Evolutionary conservation across 2,329 filamentous ascomycete species (phyloP), one percentile per base, ranked within the genome.

Genomic region (Colletotrichum magnum): DNA sequence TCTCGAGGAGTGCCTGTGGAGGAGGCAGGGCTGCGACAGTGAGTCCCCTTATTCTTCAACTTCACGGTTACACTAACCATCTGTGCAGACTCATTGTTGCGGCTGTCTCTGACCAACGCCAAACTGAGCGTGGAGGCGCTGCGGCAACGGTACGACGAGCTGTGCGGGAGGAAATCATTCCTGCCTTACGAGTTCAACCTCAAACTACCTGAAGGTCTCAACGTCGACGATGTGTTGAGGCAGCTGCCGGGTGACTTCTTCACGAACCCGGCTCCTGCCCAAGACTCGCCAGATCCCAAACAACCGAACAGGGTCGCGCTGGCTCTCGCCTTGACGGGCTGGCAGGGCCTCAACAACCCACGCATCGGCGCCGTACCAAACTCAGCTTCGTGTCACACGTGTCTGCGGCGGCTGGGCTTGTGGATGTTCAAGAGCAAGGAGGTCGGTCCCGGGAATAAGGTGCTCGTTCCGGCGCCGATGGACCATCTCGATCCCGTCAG

Each of bases 381-480:
- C 69, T 88, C 95, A 16, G 91, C 93, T 6, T 90, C 90, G 5
- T 99, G 96, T 79, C 88, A 92, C 68, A 93, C 94, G 21, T 99
- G 96, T 78, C 93, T 97, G 76, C 90, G 96, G 68, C 90, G 95
- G 1, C 85, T 98, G 0, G 96, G 96, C 0, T 85, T 99, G 2
- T 99, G 96, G 96, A 92, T 99, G 84, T 98, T 97, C 79, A 92
- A 90, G 75, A 91, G 90, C 78, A 94, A 91, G 79, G 88, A 89
- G 74, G 87, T 92, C 36, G 86, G 89, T 67, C 82, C 83, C 1
- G 79, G 82, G 16, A 85, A 85, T 0, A 80, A 85, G 43, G 81
- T 90, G 10, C 79, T 91, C 12, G 84, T 87, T 5, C 86, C 87
- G 1, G 87, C 90, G 3, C 87, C 88, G 1, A 91, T 93, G 85